Conservation (phyloP, 257 asterid species). For the Solanum etuberosum region DNA sequence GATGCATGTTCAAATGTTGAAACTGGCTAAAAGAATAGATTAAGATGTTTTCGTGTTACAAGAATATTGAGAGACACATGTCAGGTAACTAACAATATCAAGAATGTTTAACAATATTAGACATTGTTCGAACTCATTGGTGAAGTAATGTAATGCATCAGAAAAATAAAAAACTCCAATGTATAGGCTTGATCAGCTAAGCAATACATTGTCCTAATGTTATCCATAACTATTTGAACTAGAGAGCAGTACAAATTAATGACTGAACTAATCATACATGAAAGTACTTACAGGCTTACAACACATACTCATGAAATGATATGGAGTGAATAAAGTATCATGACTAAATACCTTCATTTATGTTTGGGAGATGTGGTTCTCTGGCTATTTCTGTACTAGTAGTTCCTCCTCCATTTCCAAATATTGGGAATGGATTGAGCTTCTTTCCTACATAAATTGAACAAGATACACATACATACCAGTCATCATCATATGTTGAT, state of each 20-base stretch:
- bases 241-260: neutral
- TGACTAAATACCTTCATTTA: neutral
- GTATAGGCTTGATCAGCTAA: neutral
- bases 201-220: neutral
- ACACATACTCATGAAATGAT: neutral
- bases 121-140: neutral
- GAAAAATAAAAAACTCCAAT: neutral
- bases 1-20: neutral
- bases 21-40: neutral
- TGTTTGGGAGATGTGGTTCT: neutral
- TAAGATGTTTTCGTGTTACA: neutral
- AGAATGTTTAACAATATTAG: neutral
- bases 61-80: neutral
- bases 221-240: neutral
- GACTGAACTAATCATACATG: neutral
- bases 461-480: neutral
- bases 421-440: constrained; percentile 27
- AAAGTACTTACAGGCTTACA: neutral
- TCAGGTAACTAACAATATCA: neutral
- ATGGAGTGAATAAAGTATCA: neutral
- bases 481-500: neutral
- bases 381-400: neutral
- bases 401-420: constrained; percentile 6
- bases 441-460: constrained; percentile 21
- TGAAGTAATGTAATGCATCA: neutral